Evolutionary conservation across 106 monocot species (phyloP).

Genomic region (Dactylorhiza incarnata): DNA sequence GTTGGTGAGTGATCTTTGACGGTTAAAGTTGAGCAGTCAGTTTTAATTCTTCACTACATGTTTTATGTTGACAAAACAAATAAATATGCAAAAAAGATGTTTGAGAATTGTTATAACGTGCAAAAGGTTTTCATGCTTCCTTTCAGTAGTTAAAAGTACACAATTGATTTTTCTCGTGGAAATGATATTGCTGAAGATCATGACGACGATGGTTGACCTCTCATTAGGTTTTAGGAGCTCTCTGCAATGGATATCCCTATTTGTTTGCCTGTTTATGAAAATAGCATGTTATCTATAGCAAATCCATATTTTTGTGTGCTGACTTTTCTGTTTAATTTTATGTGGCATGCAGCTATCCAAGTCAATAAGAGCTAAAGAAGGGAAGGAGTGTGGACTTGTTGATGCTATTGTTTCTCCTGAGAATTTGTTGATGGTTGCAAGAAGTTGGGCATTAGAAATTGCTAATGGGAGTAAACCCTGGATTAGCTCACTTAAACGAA

Average conservation of each 20-base stretch:
- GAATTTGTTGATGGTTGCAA: conserved; percentile 8
- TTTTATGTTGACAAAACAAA: neutral
- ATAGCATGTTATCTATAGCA: neutral
- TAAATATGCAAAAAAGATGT: neutral
- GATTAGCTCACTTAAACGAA: conserved; percentile 6
- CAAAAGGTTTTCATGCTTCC: neutral
- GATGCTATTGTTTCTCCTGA: conserved; percentile 8
- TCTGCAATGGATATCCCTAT: too few relatives aligned
- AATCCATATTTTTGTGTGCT: neutral
- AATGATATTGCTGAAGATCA: too few relatives aligned
- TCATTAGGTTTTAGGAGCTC: too few relatives aligned
- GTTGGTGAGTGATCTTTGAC: conserved; percentile 43
- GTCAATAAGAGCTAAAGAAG: conserved; percentile 8
- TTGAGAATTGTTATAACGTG: neutral
- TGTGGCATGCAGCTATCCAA: conserved; percentile 1
- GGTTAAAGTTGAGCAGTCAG: neutral
- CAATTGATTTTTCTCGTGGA: neutral
- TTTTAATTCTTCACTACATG: neutral
- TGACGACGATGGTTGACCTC: too few relatives aligned
- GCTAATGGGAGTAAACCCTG: conserved; percentile 13
- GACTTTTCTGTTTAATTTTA: neutral
- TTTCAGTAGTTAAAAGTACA: neutral
- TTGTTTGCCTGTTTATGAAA: neutral
- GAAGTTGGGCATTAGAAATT: conserved; percentile 9
- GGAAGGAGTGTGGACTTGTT: conserved; percentile 7